Base-by-base conservation (phyloP, 305 asterid species). In the Lippia alba region DNA sequence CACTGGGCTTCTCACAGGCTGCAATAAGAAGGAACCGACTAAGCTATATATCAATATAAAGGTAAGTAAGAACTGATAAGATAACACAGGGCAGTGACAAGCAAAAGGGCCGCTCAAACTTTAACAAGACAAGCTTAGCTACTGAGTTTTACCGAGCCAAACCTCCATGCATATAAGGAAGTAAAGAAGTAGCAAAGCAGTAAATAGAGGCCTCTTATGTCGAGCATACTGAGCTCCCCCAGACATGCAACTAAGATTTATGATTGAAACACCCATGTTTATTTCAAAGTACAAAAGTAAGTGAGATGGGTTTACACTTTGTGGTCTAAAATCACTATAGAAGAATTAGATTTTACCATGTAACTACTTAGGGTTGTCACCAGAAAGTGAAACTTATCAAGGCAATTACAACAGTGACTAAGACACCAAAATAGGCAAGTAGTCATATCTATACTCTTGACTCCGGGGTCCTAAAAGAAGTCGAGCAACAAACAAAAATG, bases 1-100 rank as follows among this genome's bases (percentile, higher is more conserved):
- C 56, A 85, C 87, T 30, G 89, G 89, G 76, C 89, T 85, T 64
- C 78, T 82, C 79, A 85, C 87, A 12, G 89, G 89, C 89, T 82
- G 79, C 76, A 78, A 34, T n/a, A 56, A 61, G 72, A 62, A 65
- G 36, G 9, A 30, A 74, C 15, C 4, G 39, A 12, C 20, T 71
- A 64, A 61, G 63, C 45, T 48, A 40, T 58, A 56, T 61, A 4
- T 55, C 50, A 54, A 40, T 15, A 45, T 9, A 0, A 60, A 67
- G 30, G 39, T 50, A 71, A 14, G 49, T 63, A 56, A 46, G 39
- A 60, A 64, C 58, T 45, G 49, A 9, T n/a, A 72, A 39, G 16
- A 58, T 6, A 16, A 36, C 41, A 19, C 30, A 24, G 30, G 30
- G 30, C 30, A 24, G 3, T 24, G 30, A 24, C 30, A 16, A 33